A percentile compares a stretch with the other conserved stretches of the same genome.
Evolutionary conservation across 805 yeast species (phyloP).

Genomic region (Saccharomycopsis sp.): DNA sequence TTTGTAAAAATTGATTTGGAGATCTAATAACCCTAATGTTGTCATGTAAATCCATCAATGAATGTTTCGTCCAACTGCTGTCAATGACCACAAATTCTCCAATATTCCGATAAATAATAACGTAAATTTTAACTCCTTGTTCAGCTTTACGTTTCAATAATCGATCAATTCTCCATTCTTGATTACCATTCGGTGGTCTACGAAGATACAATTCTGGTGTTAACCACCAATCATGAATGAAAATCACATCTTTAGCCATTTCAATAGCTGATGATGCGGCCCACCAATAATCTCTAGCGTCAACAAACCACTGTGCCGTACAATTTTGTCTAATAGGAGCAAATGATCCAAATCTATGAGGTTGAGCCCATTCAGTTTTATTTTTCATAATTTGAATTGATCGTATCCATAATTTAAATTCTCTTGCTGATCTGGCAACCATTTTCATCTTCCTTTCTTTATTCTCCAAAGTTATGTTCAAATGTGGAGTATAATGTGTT

Average conservation of each 20-base stretch:
- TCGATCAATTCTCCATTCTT: conserved; percentile 88
- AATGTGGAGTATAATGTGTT: conserved; percentile 35
- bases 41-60: conserved; percentile 74
- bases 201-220: conserved; percentile 90
- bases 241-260: conserved; percentile 89
- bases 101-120: conserved; percentile 88
- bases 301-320: conserved; percentile 95
- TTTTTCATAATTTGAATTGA: conserved; percentile 65
- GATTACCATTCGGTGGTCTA: conserved; percentile 93
- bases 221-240: conserved; percentile 98
- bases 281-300: conserved; percentile 95
- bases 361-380: conserved; percentile 63
- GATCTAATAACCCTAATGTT: conserved; percentile 89
- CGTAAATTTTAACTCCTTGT: conserved; percentile 89
- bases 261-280: conserved; percentile 87
- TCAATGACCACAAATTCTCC: conserved; percentile 91
- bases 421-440: conserved; percentile 57
- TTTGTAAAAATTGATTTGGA: conserved; percentile 90
- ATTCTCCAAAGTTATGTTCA: conserved; percentile 55
- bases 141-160: conserved; percentile 83
- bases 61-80: conserved; percentile 90
- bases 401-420: conserved; percentile 66
- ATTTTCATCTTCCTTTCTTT: conserved; percentile 72
- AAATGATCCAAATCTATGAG: conserved; percentile 77
- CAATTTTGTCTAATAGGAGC: conserved; percentile 86